Conservation (phyloP, 257 asterid genomes). For the Apocynum venetum region DNA sequence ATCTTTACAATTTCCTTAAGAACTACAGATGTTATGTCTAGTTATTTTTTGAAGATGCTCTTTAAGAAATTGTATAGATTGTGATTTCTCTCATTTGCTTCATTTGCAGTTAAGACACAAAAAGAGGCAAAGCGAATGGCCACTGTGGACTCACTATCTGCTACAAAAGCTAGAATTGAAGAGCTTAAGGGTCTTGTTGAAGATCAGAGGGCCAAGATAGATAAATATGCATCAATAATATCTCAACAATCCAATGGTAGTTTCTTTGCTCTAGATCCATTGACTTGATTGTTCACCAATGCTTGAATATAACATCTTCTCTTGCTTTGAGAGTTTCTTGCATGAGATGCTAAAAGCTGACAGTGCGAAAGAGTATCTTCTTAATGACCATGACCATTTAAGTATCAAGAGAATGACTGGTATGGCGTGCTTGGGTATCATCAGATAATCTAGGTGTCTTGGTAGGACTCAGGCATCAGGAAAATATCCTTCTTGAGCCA, state of each 20-base stretch:
- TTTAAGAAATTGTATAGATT: neutral
- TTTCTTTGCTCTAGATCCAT: constrained; percentile 14
- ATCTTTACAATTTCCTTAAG: neutral
- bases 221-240: constrained; percentile 69
- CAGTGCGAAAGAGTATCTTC: neutral
- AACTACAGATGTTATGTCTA: neutral
- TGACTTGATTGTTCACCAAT: constrained; percentile 13
- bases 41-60: neutral
- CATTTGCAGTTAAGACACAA: neutral
- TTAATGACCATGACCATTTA: neutral
- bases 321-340: neutral
- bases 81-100: neutral
- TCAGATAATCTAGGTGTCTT: neutral
- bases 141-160: constrained; percentile 54
- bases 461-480: neutral
- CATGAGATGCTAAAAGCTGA: neutral
- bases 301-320: neutral
- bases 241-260: constrained; percentile 81
- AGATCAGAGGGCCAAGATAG: constrained; percentile 61
- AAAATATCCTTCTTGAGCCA: neutral
- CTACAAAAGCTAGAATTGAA: constrained; percentile 47
- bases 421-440: neutral
- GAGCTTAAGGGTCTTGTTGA: constrained; percentile 57
- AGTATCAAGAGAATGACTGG: neutral
- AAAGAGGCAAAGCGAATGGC: constrained; percentile 75